These are phyloP conservation scores for Schrenkiella parvula DNA, from an alignment of 345 rosid genomes.

Conservation along the genomic window DNA sequence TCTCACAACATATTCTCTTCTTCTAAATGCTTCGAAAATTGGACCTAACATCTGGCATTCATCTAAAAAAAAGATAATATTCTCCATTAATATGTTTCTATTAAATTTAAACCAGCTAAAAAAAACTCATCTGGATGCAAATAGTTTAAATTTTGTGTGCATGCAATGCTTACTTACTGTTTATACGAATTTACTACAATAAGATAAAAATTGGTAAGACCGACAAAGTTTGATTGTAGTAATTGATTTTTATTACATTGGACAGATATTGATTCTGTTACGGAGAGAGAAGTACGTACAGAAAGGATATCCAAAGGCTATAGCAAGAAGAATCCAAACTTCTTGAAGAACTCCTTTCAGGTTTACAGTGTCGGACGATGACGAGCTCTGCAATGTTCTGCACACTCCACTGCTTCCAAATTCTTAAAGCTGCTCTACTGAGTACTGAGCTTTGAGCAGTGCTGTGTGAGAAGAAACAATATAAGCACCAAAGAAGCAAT, in stretches of 20 bases:
- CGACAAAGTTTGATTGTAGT: background rate
- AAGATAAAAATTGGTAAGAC: background rate
- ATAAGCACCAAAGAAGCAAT: conserved; percentile 79
- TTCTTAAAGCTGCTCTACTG: conserved; percentile 54
- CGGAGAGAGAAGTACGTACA: conserved; percentile 55
- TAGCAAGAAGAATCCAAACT: conserved; percentile 60
- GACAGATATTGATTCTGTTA: conserved; percentile 41
- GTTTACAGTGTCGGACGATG: conserved; percentile 52
- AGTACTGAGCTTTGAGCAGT: conserved; percentile 55
- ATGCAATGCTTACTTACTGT: background rate
- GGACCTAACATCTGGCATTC: conserved; percentile 19
- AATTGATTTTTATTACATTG: conserved; percentile 33
- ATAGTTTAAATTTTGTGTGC: background rate
- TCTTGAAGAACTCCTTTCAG: conserved; percentile 56
- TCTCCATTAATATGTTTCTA: background rate
- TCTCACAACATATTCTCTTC: conserved; percentile 11
- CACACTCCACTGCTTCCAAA: conserved; percentile 59
- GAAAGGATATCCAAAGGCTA: conserved; percentile 52
- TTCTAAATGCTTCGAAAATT: background rate
- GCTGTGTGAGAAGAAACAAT: conserved; percentile 83
- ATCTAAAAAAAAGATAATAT: background rate
- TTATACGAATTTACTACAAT: background rate
- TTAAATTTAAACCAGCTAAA: background rate
- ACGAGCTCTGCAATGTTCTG: conserved; percentile 49
- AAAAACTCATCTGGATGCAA: background rate